These are phyloP conservation scores for Daldinia eschscholtzii DNA, from an alignment of 2,329 filamentous ascomycete species.

Conservation along the genomic window DNA sequence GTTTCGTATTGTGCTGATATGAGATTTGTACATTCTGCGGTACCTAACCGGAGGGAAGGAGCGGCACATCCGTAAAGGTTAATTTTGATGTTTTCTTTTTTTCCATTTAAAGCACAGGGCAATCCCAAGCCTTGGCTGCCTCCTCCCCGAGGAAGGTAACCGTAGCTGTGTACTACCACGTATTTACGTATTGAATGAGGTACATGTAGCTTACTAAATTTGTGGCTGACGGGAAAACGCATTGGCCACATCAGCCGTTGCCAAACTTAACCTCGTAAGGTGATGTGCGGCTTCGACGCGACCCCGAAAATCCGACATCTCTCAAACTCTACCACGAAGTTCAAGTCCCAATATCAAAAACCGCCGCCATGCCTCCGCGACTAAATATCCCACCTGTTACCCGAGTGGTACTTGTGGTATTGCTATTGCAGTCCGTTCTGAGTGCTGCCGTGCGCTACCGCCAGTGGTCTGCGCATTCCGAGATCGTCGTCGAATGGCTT, in stretches of 20 bases:
- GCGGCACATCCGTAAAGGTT: slow-evolving; percentile 33
- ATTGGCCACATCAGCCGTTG: slow-evolving; percentile 32
- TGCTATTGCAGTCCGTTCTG: slow-evolving; percentile 83
- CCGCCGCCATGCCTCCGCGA: slow-evolving; percentile 76
- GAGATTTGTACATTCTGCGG: background rate
- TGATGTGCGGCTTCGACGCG: slow-evolving; percentile 40
- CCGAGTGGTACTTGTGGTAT: slow-evolving; percentile 79
- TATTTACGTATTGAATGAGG: no score
- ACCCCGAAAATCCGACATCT: slow-evolving; percentile 40
- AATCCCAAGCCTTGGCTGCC: slow-evolving; percentile 13
- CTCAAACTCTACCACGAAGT: slow-evolving; percentile 33
- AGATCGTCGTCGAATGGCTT: slow-evolving; percentile 85
- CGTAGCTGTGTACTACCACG: no score
- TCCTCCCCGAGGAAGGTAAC: slow-evolving; percentile 5
- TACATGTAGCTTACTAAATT: slow-evolving; percentile 14
- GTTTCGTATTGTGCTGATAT: background rate
- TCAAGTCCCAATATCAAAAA: slow-evolving; percentile 32
- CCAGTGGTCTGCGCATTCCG: slow-evolving; percentile 72
- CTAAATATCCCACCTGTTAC: slow-evolving; percentile 95
- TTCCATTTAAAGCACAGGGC: slow-evolving; percentile 30
- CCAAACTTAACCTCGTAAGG: slow-evolving; percentile 31
- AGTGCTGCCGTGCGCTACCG: slow-evolving; percentile 83
- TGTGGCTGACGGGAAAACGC: slow-evolving; percentile 31
- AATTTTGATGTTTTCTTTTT: slow-evolving; percentile 31
- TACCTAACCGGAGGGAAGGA: slow-evolving; percentile 18